A percentile compares a stretch with the other conserved stretches of the same genome.
These are phyloP conservation scores for Xylaria sp. DNA, from an alignment of 2,329 filamentous ascomycete species.

Conservation along the genomic window DNA sequence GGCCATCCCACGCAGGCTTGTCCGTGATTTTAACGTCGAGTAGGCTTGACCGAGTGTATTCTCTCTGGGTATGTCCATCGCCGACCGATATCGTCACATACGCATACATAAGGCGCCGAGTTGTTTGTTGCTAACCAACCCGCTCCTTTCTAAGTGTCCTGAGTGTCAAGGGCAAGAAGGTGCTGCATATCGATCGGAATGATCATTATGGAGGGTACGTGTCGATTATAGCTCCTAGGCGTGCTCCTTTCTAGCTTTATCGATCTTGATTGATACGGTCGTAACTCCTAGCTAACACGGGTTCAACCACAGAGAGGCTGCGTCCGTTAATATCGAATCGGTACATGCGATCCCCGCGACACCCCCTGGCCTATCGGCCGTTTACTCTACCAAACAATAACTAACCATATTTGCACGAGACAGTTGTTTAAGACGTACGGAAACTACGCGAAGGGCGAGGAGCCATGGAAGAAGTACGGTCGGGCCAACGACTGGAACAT, in stretches of 20 bases:
- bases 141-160: conserved; percentile 71
- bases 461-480: conserved; percentile 98
- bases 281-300: conserved; percentile 36
- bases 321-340: conserved; percentile 95
- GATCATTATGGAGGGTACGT: conserved; percentile 97
- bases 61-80: conserved; percentile 82
- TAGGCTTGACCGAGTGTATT: conserved; percentile 98
- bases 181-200: conserved; percentile 98
- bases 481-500: conserved; percentile 99
- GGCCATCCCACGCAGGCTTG: conserved; percentile 32
- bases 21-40: conserved; percentile 28
- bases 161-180: conserved; percentile 99
- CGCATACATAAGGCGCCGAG: conserved; percentile 13
- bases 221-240: conserved; percentile 16
- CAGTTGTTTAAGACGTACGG: conserved; percentile 94
- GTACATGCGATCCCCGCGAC: conserved; percentile 61
- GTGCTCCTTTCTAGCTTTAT: conserved; percentile 31
- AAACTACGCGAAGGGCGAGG: conserved; percentile 79
- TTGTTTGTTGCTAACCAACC: conserved; percentile 10
- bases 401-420: conserved; percentile 31
- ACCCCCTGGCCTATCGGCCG: conserved; percentile 26
- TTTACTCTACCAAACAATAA: conserved; percentile 29
- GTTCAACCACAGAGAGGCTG: conserved; percentile 76
- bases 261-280: conserved; percentile 44
- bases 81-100: conserved; percentile 24